Evolutionary conservation across 805 yeast species (phyloP), one percentile per base, ranked within the genome.

Genomic region (Candida ponderosae): DNA sequence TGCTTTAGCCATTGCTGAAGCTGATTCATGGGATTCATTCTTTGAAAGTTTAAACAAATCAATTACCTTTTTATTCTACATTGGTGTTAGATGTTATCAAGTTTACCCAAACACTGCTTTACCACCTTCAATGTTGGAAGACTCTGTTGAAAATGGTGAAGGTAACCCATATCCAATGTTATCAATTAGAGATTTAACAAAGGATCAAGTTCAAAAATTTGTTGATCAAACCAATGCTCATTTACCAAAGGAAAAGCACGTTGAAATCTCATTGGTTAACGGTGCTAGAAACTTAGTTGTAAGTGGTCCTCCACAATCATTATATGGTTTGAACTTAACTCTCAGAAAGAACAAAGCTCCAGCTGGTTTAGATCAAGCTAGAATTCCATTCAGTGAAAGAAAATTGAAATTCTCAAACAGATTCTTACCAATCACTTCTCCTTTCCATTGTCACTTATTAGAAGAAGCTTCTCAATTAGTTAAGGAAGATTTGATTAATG

Each of bases 151-250:
- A 54, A 81, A 87, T 57, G 90, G 90, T 52, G 99, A 93, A 69
- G 98, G 99, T 51, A 72, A 76, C 51, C 98, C 98, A 45, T 82
- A 95, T 47, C 98, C 98, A 48, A 93, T 93, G 99, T 76, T 93
- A 60, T 83, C 97, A 10, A 75, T 93, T 44, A 80, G 96, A 61
- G 96, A 89, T 60, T 73, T 93, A 56, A 74, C 94, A 17, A 67
- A 72, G 49, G 79, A 75, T 31, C 89, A 86, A 65, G 93, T 90
- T 40, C 81, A 87, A 62, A 61, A 60, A 39, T 87, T 72, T 57
- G 84, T 93, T 47, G 82, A 80, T 44, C 77, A 76, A 61, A 93
- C 99, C 42, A 93, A 93, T 67, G 77, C 82, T 57, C 97, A 89
- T 66, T 75, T 93, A 66, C 97, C 98, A 50, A 66, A 70, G 37